Evolutionary conservation across 306 rosid species (phyloP), one percentile per base, ranked within the genome.

Genomic region (Cucumis melo): DNA sequence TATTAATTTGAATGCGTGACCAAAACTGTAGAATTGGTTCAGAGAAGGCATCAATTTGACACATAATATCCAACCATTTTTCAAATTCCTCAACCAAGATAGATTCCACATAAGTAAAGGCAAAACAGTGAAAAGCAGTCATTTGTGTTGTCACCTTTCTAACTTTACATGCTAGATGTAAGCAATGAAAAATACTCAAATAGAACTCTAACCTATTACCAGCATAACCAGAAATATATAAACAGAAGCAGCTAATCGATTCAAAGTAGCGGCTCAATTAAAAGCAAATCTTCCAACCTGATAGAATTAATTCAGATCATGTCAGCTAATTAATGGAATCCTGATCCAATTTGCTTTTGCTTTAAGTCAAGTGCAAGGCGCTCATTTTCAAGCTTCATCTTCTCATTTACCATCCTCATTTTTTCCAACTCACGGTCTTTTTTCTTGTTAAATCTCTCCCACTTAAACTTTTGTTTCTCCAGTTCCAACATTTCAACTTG

Each of bases 361-460:
- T 87, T 93, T 56, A 93, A 77, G 77, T 93, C 93, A 59, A 93
- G 82, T 41, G 85, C 84, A 77, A 88, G 59, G 2, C 88, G 90
- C 75, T 93, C 93, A 58, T 93, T 93, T 78, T 93, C 97, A 42
- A 89, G 88, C 87, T 85, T 91, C 97, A 93, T 91, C 80, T 88
- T 89, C 78, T 88, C 96, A 46, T 93, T 93, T 78, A 83, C 92
- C 91, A 89, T 74, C 86, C 88, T 89, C 87, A 89, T 53, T 88
- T 86, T 87, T 80, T 93, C 98, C 86, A 93, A 77, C 76, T 93
- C 96, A 13, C 82, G 87, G 81, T 93, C 98, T 76, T 88, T 83
- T 83, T 88, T 93, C 91, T 85, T 86, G 76, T 88, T 87, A 81
- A 89, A 86, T 82, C 82, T 89, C 85, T 91, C 87, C 98, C 96